A percentile compares a stretch with the other conserved stretches of the same genome.
Conservation (phyloP, 2,329 filamentous ascomycete species). For the Fusarium staphyleae region DNA sequence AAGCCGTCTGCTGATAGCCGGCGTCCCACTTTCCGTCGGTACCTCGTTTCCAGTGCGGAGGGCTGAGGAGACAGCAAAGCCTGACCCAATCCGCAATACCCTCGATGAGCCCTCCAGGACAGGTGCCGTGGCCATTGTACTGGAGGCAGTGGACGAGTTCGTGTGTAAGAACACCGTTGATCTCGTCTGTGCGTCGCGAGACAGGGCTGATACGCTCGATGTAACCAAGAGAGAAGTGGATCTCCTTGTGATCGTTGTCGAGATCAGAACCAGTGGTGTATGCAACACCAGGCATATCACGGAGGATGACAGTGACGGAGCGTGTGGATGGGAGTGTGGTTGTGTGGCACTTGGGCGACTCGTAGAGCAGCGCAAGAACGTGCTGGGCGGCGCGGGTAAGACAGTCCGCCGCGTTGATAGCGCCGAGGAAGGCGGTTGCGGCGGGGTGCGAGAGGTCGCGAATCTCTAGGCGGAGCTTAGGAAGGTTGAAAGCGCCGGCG, state of each 20-base stretch:
- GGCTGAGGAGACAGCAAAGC: constrained; percentile 72
- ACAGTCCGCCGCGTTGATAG: constrained; percentile 68
- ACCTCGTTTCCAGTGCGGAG: constrained; percentile 82
- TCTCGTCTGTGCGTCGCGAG: constrained; percentile 63
- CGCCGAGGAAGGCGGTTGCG: constrained; percentile 69
- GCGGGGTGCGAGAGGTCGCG: constrained; percentile 67
- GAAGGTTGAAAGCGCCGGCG: constrained; percentile 50
- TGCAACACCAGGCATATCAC: constrained; percentile 82
- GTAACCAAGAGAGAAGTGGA: constrained; percentile 84
- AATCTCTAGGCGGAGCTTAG: constrained; percentile 66
- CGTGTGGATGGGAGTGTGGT: constrained; percentile 69
- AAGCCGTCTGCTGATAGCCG: constrained; percentile 90
- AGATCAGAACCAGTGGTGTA: constrained; percentile 85
- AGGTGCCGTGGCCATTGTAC: constrained; percentile 68
- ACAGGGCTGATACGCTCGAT: constrained; percentile 58
- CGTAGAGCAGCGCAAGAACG: constrained; percentile 78
- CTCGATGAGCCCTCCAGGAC: constrained; percentile 82
- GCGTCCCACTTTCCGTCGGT: constrained; percentile 75
- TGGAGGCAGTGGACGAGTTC: constrained; percentile 97
- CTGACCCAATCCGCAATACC: constrained; percentile 94
- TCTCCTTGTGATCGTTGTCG: constrained; percentile 89
- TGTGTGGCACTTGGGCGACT: constrained; percentile 49
- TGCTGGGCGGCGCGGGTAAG: constrained; percentile 68
- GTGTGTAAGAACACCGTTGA: constrained; percentile 84
- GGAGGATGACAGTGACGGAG: constrained; percentile 83